phyloP scores from a whole-genome alignment of 2,329 filamentous ascomycete genomes.

The Pseudonectria foliicola region DNA sequence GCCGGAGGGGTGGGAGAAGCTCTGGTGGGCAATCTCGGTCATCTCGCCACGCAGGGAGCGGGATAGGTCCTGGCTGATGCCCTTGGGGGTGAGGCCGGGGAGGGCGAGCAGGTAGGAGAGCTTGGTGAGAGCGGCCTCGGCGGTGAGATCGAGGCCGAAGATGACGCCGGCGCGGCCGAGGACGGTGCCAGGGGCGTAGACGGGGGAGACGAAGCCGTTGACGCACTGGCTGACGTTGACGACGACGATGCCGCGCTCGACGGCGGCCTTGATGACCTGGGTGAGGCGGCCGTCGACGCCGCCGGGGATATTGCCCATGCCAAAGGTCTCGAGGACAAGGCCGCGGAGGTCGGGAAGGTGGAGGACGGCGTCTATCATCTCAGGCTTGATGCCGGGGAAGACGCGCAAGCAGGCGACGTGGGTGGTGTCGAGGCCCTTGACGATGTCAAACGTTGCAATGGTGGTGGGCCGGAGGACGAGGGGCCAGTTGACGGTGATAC shows the following conservation, averaged over 20 bases:
- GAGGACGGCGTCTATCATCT: conserved; percentile 84
- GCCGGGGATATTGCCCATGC: conserved; percentile 83
- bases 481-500: conserved; percentile 75
- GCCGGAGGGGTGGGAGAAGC: conserved; percentile 67
- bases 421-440: conserved; percentile 71
- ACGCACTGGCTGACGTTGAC: conserved; percentile 90
- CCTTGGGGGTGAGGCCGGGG: conserved; percentile 54
- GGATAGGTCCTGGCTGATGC: conserved; percentile 66
- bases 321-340: conserved; percentile 84
- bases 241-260: conserved; percentile 73
- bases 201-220: conserved; percentile 65
- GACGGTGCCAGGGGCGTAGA: conserved; percentile 72
- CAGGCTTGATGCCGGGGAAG: conserved; percentile 88
- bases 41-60: conserved; percentile 75
- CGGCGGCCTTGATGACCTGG: conserved; percentile 67
- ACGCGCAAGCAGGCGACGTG: conserved; percentile 85
- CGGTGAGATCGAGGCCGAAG: conserved; percentile 82
- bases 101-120: conserved; percentile 75
- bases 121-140: conserved; percentile 86
- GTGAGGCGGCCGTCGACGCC: conserved; percentile 74
- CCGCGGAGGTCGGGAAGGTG: conserved; percentile 69
- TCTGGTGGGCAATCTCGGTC: conserved; percentile 65
- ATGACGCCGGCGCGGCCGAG: conserved; percentile 80
- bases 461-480: conserved; percentile 66
- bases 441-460: conserved; percentile 67